Evolutionary conservation across 148 eudicot genomes (phyloP).

Genomic region (Diospyros kaki): DNA sequence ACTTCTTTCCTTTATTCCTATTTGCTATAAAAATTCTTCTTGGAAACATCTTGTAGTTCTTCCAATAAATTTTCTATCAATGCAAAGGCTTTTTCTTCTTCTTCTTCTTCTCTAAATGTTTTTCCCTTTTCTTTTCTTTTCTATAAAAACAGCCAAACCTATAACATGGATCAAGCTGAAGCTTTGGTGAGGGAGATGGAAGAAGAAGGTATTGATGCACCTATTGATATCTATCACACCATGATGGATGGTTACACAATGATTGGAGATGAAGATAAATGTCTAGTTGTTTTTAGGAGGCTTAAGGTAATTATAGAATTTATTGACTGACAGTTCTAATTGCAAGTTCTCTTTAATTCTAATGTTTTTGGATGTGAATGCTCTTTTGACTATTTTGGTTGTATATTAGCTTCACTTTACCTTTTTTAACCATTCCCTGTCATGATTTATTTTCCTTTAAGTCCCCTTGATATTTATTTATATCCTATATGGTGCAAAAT

Average conservation of each 20-base stretch:
- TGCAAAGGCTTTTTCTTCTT: neutral
- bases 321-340: neutral
- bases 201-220: constrained; percentile 96
- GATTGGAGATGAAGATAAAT: constrained; percentile 82
- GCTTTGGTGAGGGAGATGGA: constrained; percentile 97
- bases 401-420: neutral
- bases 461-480: neutral
- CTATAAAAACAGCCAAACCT: constrained; percentile 51
- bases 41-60: neutral
- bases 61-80: neutral
- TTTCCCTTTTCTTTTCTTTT: constrained; percentile 1
- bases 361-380: neutral
- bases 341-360: neutral
- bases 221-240: constrained; percentile 84
- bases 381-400: neutral
- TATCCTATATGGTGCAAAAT: too few species aligned
- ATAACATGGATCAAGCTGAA: constrained; percentile 82
- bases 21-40: neutral
- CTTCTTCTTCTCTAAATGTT: neutral
- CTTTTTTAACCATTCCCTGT: neutral
- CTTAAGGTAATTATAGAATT: constrained; percentile 55
- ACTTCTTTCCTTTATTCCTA: neutral
- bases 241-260: constrained; percentile 99
- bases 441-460: neutral
- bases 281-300: constrained; percentile 74